These are phyloP conservation scores for Skeletonema menzelii DNA, from an alignment of 108 stramenopile genomes.

Conservation along the genomic window DNA sequence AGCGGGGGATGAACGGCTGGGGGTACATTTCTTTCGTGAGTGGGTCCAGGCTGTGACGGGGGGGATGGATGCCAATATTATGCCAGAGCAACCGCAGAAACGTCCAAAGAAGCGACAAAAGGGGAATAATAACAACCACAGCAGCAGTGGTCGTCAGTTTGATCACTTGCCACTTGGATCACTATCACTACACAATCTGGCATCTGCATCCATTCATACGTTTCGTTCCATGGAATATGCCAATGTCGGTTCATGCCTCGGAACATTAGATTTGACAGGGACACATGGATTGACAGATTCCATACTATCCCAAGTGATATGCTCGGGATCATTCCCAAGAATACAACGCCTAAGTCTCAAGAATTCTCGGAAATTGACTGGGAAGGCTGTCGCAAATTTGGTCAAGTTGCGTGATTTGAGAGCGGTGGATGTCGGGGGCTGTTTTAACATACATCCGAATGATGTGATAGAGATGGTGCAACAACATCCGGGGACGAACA, in stretches of 20 bases:
- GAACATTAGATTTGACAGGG: constrained; percentile 70
- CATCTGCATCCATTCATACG: constrained; percentile 50
- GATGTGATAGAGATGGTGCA: constrained; percentile 44
- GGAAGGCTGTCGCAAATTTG: constrained; percentile 32
- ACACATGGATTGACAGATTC: constrained; percentile 64
- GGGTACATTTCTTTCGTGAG: constrained; percentile 70
- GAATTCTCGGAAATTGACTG: constrained; percentile 79
- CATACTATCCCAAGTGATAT: constrained; percentile 35
- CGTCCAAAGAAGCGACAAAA: constrained; percentile 18
- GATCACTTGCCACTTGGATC: constrained; percentile 39
- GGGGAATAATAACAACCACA: not conserved
- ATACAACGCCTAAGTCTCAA: constrained; percentile 68
- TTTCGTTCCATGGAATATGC: constrained; percentile 60
- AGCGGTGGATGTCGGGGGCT: constrained; percentile 71
- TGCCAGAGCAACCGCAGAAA: not conserved
- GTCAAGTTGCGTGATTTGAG: constrained; percentile 36
- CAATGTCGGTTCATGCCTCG: constrained; percentile 56
- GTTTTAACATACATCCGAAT: constrained; percentile 59
- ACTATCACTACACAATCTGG: constrained; percentile 69
- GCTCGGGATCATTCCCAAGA: constrained; percentile 37
- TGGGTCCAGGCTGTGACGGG: constrained; percentile 51
- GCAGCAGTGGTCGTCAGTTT: not conserved
- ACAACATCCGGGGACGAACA: constrained; percentile 25
- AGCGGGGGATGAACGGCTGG: constrained; percentile 71
- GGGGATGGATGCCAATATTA: not conserved